These are phyloP conservation scores for Monascus purpureus DNA, from an alignment of 495 filamentous ascomycete species.

Conservation along the genomic window DNA sequence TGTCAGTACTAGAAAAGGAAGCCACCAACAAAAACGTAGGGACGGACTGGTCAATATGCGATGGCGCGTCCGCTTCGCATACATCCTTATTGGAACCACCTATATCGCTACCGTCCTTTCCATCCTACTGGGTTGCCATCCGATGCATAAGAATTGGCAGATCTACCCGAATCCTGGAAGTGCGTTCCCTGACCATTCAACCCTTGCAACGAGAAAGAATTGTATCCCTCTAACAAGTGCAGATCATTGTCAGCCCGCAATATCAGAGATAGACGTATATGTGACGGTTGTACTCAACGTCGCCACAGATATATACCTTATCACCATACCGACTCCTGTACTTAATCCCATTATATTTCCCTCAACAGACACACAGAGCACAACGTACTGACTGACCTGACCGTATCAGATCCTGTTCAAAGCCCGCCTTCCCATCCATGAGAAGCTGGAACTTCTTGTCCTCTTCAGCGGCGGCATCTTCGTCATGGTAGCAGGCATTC, in stretches of 20 bases:
- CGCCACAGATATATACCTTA: constrained; percentile 38
- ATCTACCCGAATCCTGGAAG: constrained; percentile 43
- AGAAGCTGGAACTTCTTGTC: constrained; percentile 39
- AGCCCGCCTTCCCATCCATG: constrained; percentile 32
- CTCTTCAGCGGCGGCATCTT: constrained; percentile 47
- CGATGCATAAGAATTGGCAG: constrained; percentile 43
- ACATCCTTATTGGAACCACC: constrained; percentile 33
- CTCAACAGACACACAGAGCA: not conserved
- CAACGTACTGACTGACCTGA: constrained; percentile 1
- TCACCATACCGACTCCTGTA: constrained; percentile 41
- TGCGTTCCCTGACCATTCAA: constrained; percentile 11
- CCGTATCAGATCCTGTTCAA: constrained; percentile 35
- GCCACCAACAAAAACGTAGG: constrained; percentile 13
- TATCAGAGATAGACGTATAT: constrained; percentile 32
- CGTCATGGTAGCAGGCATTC: constrained; percentile 43
- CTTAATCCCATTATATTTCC: constrained; percentile 5
- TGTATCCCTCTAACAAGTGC: constrained; percentile 6
- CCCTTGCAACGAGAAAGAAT: not conserved
- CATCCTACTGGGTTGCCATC: constrained; percentile 39
- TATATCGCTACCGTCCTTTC: constrained; percentile 40
- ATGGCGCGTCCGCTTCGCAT: constrained; percentile 38
- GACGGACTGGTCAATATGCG: constrained; percentile 34
- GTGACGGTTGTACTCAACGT: constrained; percentile 38
- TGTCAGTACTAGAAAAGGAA: too few species aligned
- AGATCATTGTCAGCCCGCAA: constrained; percentile 31